Base-by-base conservation (phyloP, 345 rosid species). In the Geranium brycei region DNA sequence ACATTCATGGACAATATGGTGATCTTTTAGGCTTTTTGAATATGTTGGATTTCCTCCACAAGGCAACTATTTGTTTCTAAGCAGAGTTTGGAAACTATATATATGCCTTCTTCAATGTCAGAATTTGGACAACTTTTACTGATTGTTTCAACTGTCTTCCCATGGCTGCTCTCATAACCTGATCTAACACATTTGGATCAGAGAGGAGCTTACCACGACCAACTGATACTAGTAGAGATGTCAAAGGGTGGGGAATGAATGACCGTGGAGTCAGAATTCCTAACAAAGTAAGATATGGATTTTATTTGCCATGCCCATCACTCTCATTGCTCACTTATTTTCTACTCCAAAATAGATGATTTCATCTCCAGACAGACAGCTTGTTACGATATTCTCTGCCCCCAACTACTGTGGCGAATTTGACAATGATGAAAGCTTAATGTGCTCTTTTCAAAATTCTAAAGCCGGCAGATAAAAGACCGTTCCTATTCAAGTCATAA, bases 391-490 rank as follows among this genome's bases (percentile, higher is more conserved):
- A 64, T 91, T 91, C 78, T 91, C 93, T 17, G 97, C 97, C 56
- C 97, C 97, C 17, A 90, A 90, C 79, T 90, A 90, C 70, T 90
- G 95, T 0, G 97, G 97, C 17, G 97, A 91, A 77, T 91, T 91
- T 68, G 91, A 91, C 77, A 91, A 91, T 65, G 88, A 91, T 68
- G 91, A 91, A 63, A 84, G 89, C 81, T 78, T 91, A 58, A 86
- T 88, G 93, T 91, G 97, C 72, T 91, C 97, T 23, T 91, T 91
- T 75, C 95, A 88, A 77, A 77, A 86, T 91, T 68, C 86, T 91
- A 60, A 91, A 88, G 78, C 95, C 95, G 31, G 72, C 87, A 5
- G 97, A 91, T 14, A 86, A 72, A 67, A 79, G 58, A 75, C 19
- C 72, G 57, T 83, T 82, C 79, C n/a, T n/a, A n/a, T n/a, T n/a